Conservation (phyloP, 2,329 filamentous ascomycete species). For the Fusarium xyrophilum region DNA sequence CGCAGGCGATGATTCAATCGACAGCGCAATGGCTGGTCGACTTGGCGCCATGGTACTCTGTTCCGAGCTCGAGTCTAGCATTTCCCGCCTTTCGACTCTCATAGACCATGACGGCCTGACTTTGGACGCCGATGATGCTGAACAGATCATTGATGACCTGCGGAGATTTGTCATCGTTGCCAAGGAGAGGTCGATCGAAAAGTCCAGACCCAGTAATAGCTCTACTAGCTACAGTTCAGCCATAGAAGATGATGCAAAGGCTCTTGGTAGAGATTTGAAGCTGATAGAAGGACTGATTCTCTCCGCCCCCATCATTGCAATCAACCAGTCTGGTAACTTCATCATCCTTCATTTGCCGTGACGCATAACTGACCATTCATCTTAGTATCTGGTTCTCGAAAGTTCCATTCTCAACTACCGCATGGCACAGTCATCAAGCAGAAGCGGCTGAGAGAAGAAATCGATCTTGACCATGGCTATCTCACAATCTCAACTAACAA, state of each 20-base stretch:
- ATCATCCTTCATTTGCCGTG: accelerated
- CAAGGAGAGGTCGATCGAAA: neutral
- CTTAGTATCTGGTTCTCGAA: neutral
- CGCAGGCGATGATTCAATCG: neutral
- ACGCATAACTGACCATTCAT: accelerated
- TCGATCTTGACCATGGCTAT: neutral
- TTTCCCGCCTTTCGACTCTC: conserved; percentile 6
- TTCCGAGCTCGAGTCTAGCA: conserved; percentile 21
- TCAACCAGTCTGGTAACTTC: conserved; percentile 3
- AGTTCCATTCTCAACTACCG: neutral
- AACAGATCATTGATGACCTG: conserved; percentile 27
- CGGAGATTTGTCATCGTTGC: conserved; percentile 5
- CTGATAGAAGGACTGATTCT: conserved; percentile 11
- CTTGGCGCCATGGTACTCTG: conserved; percentile 4
- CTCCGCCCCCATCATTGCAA: conserved; percentile 2
- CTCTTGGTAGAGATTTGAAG: neutral
- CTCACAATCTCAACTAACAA: conserved; percentile 20
- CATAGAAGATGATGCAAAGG: neutral
- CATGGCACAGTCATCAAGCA: conserved; percentile 16
- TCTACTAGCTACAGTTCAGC: accelerated
- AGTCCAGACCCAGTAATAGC: too few species aligned
- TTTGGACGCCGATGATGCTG: conserved; percentile 19
- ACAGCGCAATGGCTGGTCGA: neutral
- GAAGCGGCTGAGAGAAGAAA: conserved; percentile 19
- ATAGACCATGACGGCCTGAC: conserved; percentile 3